Evolutionary conservation across 441 rosid species (phyloP).

Genomic region (Dalechampia spathulata): DNA sequence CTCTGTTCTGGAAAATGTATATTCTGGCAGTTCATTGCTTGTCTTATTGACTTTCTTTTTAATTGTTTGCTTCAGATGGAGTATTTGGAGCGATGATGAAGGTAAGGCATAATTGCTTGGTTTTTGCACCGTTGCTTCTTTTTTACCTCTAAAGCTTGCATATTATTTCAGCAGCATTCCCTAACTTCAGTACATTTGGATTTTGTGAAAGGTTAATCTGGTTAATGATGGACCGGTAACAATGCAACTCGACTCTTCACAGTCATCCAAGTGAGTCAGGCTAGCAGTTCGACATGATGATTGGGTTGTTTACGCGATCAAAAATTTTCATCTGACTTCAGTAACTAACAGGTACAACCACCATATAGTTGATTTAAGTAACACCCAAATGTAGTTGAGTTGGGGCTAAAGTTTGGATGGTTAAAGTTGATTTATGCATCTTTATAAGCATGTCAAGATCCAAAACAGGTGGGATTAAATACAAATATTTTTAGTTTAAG

Average conservation of each 20-base stretch:
- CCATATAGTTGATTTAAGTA: no score
- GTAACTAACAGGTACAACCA: background rate
- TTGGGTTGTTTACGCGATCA: background rate
- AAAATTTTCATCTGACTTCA: background rate
- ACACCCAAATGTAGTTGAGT: no score
- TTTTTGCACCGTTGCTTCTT: background rate
- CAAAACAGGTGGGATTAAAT: no score
- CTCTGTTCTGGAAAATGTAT: background rate
- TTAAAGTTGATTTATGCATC: no score
- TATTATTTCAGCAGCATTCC: background rate
- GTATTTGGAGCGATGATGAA: constrained; percentile 79
- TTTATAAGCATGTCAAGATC: no score
- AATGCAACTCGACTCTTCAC: constrained; percentile 74
- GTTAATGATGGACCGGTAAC: constrained; percentile 93
- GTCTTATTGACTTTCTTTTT: background rate
- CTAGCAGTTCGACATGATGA: background rate
- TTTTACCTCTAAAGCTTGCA: background rate
- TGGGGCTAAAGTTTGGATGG: no score
- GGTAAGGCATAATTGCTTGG: constrained; percentile 22
- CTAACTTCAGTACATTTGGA: constrained; percentile 3
- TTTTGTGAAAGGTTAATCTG: constrained; percentile 51
- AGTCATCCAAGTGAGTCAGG: constrained; percentile 48
- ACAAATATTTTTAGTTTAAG: no score
- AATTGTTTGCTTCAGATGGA: constrained; percentile 37
- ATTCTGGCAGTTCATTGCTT: background rate